Evolutionary conservation across 495 filamentous ascomycete genomes (phyloP).

Genomic region (Aspergillus conjunctus): DNA sequence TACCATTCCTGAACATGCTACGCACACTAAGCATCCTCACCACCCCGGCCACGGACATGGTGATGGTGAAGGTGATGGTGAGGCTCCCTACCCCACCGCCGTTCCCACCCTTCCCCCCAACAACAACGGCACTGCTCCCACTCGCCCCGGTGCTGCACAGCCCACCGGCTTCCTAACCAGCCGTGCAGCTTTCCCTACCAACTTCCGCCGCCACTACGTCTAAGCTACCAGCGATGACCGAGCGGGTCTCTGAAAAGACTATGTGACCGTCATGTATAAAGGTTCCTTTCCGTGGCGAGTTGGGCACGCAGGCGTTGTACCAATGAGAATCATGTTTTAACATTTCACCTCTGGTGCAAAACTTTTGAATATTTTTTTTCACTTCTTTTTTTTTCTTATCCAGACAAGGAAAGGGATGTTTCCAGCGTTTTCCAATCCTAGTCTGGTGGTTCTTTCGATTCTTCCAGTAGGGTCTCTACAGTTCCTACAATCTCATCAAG

Average conservation of each 20-base stretch:
- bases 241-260: constrained; percentile 8
- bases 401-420: not conserved
- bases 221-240: constrained; percentile 16
- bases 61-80: constrained; percentile 10
- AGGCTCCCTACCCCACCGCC: constrained; percentile 2
- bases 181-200: constrained; percentile 24
- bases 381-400: constrained; percentile 9
- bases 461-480: constrained; percentile 7
- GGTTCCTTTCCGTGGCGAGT: constrained; percentile 26
- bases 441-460: constrained; percentile 21
- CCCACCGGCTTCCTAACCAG: constrained; percentile 33
- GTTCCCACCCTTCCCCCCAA: constrained; percentile 32
- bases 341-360: constrained; percentile 28
- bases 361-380: constrained; percentile 8
- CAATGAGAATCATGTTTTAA: constrained; percentile 26
- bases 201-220: constrained; percentile 34
- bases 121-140: constrained; percentile 41
- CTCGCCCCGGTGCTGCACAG: constrained; percentile 35
- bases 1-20: constrained; percentile 15
- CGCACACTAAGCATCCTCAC: constrained; percentile 25
- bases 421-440: not conserved
- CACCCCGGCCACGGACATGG: constrained; percentile 1
- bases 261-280: constrained; percentile 18
- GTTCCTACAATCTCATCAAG: constrained; percentile 19
- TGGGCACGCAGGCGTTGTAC: constrained; percentile 36